Evolutionary conservation across 805 yeast genomes (phyloP), one percentile per base, ranked within the genome.

Genomic region (Soucietia sequanensis): DNA sequence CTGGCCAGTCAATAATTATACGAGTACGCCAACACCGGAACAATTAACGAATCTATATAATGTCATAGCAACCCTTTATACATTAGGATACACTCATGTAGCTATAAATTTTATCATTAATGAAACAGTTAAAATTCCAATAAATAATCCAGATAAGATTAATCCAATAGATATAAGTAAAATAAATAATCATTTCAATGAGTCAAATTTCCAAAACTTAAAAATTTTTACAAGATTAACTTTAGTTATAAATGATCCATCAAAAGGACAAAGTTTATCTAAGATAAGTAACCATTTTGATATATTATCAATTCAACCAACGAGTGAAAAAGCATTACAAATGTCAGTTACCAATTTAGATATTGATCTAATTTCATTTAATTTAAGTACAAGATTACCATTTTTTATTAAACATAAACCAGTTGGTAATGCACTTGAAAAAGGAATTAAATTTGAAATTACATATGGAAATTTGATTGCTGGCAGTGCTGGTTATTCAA

Each of bases 391-490:
- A 27, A 74, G 86, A 38, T 60, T 88, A 31, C 91, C 95, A 0
- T 81, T 78, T 43, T 86, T 80, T 54, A 63, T 93, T 44, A 84
- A 84, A 48, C 96, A 89, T 62, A 88, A 89, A 48, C 78, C 87
- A 1, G 71, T 88, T 6, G 84, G 96, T 27, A 79, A 88, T 27
- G 96, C 95, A 1, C 70, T 86, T 3, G 82, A 81, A 13, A 75
- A 88, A 33, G 98, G 98, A 2, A 75, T 88, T 17, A 78, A 79
- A 45, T 75, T 93, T 43, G 99, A 93, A 54, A 72, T 93, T 6
- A 72, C 78, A 30, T 91, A 91, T 59, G 56, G 75, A 6, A 66
- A 76, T 21, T 68, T 80, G 27, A 58, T 84, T 23, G 59, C 64
- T 4, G 72, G 60, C 8, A 43, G 59, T 6, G 59, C 58, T 5